phyloP scores from a whole-genome alignment of 1,139 yeast genomes.

The Geotrichum phurueaensis region DNA sequence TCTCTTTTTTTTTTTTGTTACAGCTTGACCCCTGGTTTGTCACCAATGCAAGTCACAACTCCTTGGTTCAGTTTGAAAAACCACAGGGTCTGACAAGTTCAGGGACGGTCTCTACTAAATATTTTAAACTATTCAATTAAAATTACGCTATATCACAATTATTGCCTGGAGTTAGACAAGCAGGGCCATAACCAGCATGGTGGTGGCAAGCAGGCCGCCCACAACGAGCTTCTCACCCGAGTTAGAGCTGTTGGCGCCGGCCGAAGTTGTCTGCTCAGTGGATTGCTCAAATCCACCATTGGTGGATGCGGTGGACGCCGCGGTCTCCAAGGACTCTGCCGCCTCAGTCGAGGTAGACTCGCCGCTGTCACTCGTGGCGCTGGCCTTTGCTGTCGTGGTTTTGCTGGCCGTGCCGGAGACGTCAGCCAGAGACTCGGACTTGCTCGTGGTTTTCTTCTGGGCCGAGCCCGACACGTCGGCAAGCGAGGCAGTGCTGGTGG shows the following conservation, averaged over 20 bases:
- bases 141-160: background rate
- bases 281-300: constrained; percentile 3
- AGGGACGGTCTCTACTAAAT: background rate
- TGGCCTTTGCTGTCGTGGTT: background rate
- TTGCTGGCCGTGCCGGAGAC: background rate
- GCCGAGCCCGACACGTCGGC: constrained; percentile 11
- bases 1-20: background rate
- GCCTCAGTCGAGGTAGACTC: background rate
- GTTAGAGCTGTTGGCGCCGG: background rate
- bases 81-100: no score
- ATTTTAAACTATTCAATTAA: background rate
- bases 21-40: no score
- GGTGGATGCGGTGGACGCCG: background rate
- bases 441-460: background rate
- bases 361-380: background rate
- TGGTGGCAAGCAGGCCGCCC: background rate
- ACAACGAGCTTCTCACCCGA: background rate
- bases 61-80: no score
- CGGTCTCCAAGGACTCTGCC: no score
- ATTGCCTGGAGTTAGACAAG: no score
- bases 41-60: no score
- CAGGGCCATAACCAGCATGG: background rate
- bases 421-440: background rate
- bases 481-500: constrained; percentile 1
- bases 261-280: background rate